phyloP scores from a whole-genome alignment of 805 yeast species.

The Metschnikowia similis region DNA sequence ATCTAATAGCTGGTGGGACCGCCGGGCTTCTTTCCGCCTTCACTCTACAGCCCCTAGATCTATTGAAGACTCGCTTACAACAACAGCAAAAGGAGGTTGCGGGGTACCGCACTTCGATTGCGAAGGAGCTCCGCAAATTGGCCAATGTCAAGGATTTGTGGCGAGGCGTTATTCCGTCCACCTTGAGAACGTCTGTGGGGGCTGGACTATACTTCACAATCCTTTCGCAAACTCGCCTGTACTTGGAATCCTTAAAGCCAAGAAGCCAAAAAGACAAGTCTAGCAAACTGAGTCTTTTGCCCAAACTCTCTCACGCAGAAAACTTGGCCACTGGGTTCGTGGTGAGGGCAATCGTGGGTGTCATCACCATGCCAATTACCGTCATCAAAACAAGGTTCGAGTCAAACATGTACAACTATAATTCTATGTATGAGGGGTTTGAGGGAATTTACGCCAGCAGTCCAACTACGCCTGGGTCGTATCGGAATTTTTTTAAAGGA shows the following conservation, averaged over 20 bases:
- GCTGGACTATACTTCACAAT: constrained; percentile 81
- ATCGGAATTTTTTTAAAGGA: constrained; percentile 78
- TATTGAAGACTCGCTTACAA: constrained; percentile 83
- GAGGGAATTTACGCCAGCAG: constrained; percentile 44
- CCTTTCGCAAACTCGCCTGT: constrained; percentile 56
- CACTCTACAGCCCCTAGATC: constrained; percentile 81
- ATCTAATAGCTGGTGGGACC: constrained; percentile 72
- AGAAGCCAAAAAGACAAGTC: constrained; percentile 23
- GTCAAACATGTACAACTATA: constrained; percentile 69
- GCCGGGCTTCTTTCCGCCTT: constrained; percentile 85
- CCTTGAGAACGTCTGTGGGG: constrained; percentile 84
- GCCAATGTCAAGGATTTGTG: constrained; percentile 55
- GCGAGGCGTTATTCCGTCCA: constrained; percentile 93
- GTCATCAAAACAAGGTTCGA: constrained; percentile 86
- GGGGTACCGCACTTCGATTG: constrained; percentile 25
- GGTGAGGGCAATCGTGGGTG: constrained; percentile 78
- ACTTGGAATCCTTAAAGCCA: constrained; percentile 34
- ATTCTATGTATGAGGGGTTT: constrained; percentile 58
- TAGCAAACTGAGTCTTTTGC: constrained; percentile 41
- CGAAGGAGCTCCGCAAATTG: constrained; percentile 41
- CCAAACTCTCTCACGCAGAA: constrained; percentile 63
- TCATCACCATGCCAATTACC: constrained; percentile 91
- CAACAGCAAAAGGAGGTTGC: constrained; percentile 31
- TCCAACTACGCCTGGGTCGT: constrained; percentile 34
- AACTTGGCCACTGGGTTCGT: constrained; percentile 75